phyloP scores from a whole-genome alignment of 2,329 filamentous ascomycete genomes.

The Aspergillus oerlinghausenensis region DNA sequence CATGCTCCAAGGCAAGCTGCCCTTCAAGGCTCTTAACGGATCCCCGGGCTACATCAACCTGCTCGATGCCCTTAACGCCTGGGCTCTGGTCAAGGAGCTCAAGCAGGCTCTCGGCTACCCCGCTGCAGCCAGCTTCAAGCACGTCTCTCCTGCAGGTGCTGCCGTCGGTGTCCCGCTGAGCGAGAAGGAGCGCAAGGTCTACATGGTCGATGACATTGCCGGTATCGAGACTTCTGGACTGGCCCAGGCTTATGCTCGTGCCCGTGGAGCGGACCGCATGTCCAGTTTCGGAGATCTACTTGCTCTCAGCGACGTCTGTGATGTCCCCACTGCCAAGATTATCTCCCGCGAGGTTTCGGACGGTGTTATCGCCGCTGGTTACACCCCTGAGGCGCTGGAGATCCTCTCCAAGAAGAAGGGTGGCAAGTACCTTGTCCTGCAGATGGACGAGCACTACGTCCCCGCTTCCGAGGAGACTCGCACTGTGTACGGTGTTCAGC shows the following conservation, averaged over 20 bases:
- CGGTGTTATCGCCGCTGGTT: slow-evolving; percentile 88
- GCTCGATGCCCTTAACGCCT: slow-evolving; percentile 91
- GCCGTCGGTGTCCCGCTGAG: slow-evolving; percentile 86
- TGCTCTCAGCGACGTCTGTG: slow-evolving; percentile 84
- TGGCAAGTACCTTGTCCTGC: slow-evolving; percentile 89
- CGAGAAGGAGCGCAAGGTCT: slow-evolving; percentile 89
- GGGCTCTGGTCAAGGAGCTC: slow-evolving; percentile 94
- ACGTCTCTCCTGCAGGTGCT: slow-evolving; percentile 93
- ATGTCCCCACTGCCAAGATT: slow-evolving; percentile 91
- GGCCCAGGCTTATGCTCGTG: slow-evolving; percentile 92
- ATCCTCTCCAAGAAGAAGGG: slow-evolving; percentile 98
- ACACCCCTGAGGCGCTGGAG: slow-evolving; percentile 76
- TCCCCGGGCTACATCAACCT: slow-evolving; percentile 96
- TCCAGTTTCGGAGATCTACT: slow-evolving; percentile 97
- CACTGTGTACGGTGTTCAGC: slow-evolving; percentile 82
- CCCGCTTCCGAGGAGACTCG: slow-evolving; percentile 72
- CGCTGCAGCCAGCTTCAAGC: slow-evolving; percentile 97
- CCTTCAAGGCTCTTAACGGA: slow-evolving; percentile 91
- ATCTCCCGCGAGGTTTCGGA: slow-evolving; percentile 98
- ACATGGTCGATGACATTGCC: slow-evolving; percentile 94
- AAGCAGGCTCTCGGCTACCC: slow-evolving; percentile 81
- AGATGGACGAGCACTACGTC: slow-evolving; percentile 85
- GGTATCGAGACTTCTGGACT: slow-evolving; percentile 81
- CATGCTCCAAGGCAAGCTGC: slow-evolving; percentile 66
- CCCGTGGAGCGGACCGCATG: slow-evolving; percentile 95